A percentile compares a stretch with the other conserved stretches of the same genome.
These are phyloP conservation scores for Mollisia scopiformis DNA, from an alignment of 2,329 filamentous ascomycete genomes.

Conservation along the genomic window DNA sequence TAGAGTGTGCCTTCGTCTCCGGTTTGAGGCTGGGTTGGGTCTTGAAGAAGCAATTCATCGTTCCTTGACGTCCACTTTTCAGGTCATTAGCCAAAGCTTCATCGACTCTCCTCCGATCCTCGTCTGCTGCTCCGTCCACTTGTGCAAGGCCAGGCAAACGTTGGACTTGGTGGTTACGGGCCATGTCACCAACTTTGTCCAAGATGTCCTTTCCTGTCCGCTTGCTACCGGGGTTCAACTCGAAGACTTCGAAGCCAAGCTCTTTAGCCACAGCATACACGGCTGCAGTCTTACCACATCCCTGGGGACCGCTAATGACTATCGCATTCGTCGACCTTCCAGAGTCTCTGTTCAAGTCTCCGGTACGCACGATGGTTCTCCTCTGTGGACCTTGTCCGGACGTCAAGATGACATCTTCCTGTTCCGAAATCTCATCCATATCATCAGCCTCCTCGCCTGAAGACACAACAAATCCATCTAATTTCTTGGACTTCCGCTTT, in stretches of 20 bases:
- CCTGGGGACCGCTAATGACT: conserved; percentile 86
- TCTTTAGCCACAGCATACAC: conserved; percentile 93
- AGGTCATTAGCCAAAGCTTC: conserved; percentile 59
- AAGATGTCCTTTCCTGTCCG: conserved; percentile 88
- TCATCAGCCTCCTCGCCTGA: conserved; percentile 75
- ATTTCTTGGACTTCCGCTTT: conserved; percentile 65
- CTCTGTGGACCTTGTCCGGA: conserved; percentile 44
- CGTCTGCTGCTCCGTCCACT: conserved; percentile 34
- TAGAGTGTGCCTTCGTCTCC: conserved; percentile 22
- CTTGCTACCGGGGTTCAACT: conserved; percentile 84
- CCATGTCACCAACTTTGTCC: conserved; percentile 96
- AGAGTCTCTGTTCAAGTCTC: conserved; percentile 45
- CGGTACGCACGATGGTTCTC: conserved; percentile 58
- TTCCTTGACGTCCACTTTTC: conserved; percentile 73
- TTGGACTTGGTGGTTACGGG: conserved; percentile 87
- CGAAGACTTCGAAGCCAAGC: conserved; percentile 90
- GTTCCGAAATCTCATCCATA: conserved; percentile 69
- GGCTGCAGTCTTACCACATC: conserved; percentile 90
- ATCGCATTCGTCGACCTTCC: conserved; percentile 71
- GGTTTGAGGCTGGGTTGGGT: conserved; percentile 42
- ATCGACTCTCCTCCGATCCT: conserved; percentile 37
- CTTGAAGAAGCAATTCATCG: conserved; percentile 82
- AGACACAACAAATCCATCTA: conserved; percentile 80
- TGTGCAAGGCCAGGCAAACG: conserved; percentile 43
- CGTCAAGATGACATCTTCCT: conserved; percentile 49